Percentiles rank a stretch among this genome's conserved stretches.
phyloP scores from a whole-genome alignment of 2,329 filamentous ascomycete species.

The Colletotrichum somersetense region DNA sequence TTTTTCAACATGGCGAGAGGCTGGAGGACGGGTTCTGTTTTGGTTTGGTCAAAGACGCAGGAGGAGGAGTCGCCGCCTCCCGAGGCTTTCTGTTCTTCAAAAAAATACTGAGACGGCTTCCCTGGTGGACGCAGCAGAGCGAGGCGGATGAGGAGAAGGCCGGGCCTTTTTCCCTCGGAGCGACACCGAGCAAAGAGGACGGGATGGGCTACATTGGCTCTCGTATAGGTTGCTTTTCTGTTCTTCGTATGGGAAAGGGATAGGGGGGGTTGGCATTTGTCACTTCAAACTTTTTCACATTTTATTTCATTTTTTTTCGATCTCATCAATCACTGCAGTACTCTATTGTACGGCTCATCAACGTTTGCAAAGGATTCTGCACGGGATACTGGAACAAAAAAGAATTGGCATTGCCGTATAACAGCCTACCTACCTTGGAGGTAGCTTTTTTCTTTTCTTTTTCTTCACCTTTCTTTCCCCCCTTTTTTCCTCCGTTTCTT shows the following conservation, averaged over 20 bases:
- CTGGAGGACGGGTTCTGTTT: background rate
- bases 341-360: slow-evolving; percentile 1
- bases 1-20: background rate
- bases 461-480: background rate
- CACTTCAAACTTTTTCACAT: background rate
- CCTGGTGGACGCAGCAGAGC: slow-evolving; percentile 8
- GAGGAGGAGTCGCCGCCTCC: slow-evolving; percentile 7
- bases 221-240: background rate
- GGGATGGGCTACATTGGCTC: background rate
- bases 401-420: background rate
- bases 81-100: background rate
- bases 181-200: background rate
- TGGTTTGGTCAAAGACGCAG: background rate
- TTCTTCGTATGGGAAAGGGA: slow-evolving; percentile 3
- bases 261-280: background rate
- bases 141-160: slow-evolving; percentile 23
- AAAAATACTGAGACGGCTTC: background rate
- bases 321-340: background rate
- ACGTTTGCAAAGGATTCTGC: background rate
- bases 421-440: background rate
- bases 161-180: slow-evolving; percentile 31
- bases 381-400: background rate
- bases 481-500: background rate
- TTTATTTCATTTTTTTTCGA: background rate
- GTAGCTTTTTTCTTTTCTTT: background rate